Conservation (phyloP, 176 grass and related monocot genomes). For the Pontederia paniculata region DNA sequence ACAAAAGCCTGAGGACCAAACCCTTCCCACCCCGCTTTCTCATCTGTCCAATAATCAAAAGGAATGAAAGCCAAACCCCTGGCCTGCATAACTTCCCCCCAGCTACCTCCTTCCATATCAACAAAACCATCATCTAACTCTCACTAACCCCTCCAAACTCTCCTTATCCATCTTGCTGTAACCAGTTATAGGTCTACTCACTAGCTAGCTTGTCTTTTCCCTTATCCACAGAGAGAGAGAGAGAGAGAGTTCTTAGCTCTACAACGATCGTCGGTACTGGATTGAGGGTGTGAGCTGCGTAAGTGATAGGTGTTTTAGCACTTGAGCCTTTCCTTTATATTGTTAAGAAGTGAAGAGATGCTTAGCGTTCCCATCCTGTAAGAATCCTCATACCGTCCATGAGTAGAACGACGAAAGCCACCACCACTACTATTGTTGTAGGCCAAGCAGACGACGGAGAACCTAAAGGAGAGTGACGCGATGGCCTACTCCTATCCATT, state of each 20-base stretch:
- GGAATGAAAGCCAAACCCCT: too few relatives aligned
- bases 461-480: conserved; percentile 3
- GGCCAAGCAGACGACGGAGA: conserved; percentile 7
- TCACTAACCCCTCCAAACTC: background rate
- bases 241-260: background rate
- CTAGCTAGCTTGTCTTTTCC: background rate
- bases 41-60: too few relatives aligned
- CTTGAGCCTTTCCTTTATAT: conserved; percentile 1
- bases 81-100: too few relatives aligned
- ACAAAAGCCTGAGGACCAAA: background rate
- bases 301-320: background rate
- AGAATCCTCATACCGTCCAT: conserved; percentile 22
- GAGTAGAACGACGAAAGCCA: too few relatives aligned
- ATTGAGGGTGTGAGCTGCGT: background rate
- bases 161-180: background rate
- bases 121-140: conserved; percentile 16
- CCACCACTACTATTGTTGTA: too few relatives aligned
- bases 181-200: too few relatives aligned
- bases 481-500: background rate
- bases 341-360: background rate
- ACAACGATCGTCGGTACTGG: too few relatives aligned
- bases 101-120: conserved; percentile 5
- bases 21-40: background rate
- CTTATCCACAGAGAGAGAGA: conserved; percentile 11
- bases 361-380: conserved; percentile 9